Percentiles rank a stretch among this genome's conserved stretches.
phyloP scores from a whole-genome alignment of 768 basidiomycete genomes.

The Termitomyces sp. region DNA sequence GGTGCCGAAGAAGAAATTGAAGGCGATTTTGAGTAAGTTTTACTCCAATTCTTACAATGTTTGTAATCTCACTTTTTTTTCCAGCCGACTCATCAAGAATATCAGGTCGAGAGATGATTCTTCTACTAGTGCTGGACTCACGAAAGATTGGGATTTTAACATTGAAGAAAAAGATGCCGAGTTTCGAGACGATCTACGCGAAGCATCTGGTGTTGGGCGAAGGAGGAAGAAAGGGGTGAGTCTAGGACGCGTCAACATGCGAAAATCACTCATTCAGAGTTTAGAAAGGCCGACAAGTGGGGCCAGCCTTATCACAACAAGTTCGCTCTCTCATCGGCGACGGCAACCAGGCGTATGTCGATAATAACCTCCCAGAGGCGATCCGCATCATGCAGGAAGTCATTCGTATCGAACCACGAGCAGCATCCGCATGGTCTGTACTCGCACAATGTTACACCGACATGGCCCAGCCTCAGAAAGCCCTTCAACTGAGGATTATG shows the following conservation, averaged over 20 bases:
- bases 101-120: conserved; percentile 53
- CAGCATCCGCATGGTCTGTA: conserved; percentile 81
- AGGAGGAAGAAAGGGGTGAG: conserved; percentile 44
- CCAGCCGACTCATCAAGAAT: conserved; percentile 64
- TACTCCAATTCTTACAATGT: background rate
- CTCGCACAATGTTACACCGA: conserved; percentile 84
- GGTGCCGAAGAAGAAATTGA: conserved; percentile 46
- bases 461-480: conserved; percentile 61
- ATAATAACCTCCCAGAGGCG: conserved; percentile 61
- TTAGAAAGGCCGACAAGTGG: conserved; percentile 43
- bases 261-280: background rate
- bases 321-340: conserved; percentile 75
- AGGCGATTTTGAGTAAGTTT: conserved; percentile 55
- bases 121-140: conserved; percentile 38
- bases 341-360: conserved; percentile 85
- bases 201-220: conserved; percentile 69
- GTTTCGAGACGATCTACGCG: conserved; percentile 71
- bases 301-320: conserved; percentile 63
- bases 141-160: conserved; percentile 71
- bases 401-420: conserved; percentile 89
- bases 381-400: conserved; percentile 86
- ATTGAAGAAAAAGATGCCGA: conserved; percentile 65
- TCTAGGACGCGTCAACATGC: background rate
- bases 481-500: conserved; percentile 82
- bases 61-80: background rate